Evolutionary conservation across 1,139 yeast species (phyloP), one percentile per base, ranked within the genome.

Genomic region (Hanseniaspora gamundiae): DNA sequence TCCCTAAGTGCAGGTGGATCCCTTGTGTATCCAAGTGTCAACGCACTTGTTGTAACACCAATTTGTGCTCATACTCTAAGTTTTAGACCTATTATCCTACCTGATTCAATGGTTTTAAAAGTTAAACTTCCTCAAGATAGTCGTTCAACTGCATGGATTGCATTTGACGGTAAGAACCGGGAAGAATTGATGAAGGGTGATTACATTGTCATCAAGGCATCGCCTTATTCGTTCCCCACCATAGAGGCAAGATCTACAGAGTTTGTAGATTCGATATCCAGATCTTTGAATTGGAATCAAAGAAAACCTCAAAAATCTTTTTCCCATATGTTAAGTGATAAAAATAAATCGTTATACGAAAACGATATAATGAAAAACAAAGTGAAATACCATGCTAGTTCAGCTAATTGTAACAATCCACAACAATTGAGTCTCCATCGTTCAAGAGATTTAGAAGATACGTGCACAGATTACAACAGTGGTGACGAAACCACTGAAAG

Each of bases 1-100:
- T 83, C 94, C 0, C 66, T 86, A 33, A 80, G 93, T 35, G 95
- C 95, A 0, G 95, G 95, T 14, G 95, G 95, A 0, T 79, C 94
- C 0, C 68, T 86, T 42, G 93, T 86, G 2, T 94, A 86, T 54
- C 95, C 95, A 0, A 85, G 85, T 24, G 94, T 86, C 13, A 80
- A 86, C 52, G 94, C 94, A 8, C 82, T 86, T 38, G 78, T 87
- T 47, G 86, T 86, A 2, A 86, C 95, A 0, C 95, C 95, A 0
- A 84, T 86, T 48, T 86, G 95, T 57, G 97, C 95, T 0, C 95
- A 86, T 54, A 84, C 95, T 0, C 68, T 86, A 40, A 83, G 94
- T 3, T 86, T 86, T 64, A 70, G 95, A 52, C 95, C 95, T 1
- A 82, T 86, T 47, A 68, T 86, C 46, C 66, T 86, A 28, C 95